phyloP scores from a whole-genome alignment of 1,284 basidiomycete species.

The Ceratobasidium sp. region DNA sequence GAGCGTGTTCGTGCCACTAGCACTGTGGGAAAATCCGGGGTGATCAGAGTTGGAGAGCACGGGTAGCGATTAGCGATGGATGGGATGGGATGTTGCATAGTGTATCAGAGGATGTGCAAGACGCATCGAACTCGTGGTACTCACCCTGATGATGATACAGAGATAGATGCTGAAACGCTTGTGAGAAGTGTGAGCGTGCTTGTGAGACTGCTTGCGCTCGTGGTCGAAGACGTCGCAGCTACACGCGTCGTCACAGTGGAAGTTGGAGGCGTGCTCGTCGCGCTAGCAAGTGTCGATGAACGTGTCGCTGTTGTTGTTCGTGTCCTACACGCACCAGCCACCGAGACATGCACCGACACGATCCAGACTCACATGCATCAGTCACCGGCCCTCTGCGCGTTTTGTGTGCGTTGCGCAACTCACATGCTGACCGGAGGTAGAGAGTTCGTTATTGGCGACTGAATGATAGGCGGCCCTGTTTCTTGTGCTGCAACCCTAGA shows the following conservation, averaged over 20 bases:
- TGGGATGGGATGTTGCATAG: slow-evolving; percentile 3
- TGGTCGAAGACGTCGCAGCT: slow-evolving; percentile 32
- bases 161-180: slow-evolving; percentile 29
- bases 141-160: slow-evolving; percentile 32
- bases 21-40: no score
- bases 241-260: slow-evolving; percentile 40
- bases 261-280: slow-evolving; percentile 24
- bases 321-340: neutral
- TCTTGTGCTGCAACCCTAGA: slow-evolving; percentile 20
- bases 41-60: no score
- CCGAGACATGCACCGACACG: no score
- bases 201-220: slow-evolving; percentile 13
- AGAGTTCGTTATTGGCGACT: slow-evolving; percentile 28
- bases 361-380: slow-evolving; percentile 2
- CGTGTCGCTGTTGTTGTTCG: slow-evolving; percentile 32
- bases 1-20: no score
- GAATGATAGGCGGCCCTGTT: slow-evolving; percentile 38
- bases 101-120: neutral
- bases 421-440: slow-evolving; percentile 8
- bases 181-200: neutral
- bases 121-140: slow-evolving; percentile 9
- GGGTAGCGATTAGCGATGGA: neutral
- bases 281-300: neutral
- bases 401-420: neutral
- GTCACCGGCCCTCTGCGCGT: neutral